Conservation (phyloP, 2,329 filamentous ascomycete species). For the Fusarium incarnatum region DNA sequence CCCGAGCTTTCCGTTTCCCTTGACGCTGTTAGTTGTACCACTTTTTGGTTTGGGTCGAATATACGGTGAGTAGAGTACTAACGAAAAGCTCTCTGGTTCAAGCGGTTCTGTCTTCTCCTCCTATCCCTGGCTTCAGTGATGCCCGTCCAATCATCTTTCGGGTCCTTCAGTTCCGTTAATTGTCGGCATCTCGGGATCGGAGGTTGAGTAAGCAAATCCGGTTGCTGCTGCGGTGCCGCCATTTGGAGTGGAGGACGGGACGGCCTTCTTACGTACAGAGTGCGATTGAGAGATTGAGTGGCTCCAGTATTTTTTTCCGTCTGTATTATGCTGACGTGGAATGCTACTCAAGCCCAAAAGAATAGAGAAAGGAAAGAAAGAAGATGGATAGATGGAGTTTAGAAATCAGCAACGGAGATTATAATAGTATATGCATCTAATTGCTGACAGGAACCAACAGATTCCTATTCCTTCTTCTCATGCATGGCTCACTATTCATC, state of each 20-base stretch:
- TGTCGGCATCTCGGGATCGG: slow-evolving; percentile 15
- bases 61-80: slow-evolving; percentile 8
- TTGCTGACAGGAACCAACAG: slow-evolving; percentile 3
- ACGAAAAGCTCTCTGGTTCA: slow-evolving; percentile 44
- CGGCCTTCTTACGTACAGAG: slow-evolving; percentile 25
- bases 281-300: not conserved
- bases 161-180: slow-evolving; percentile 26
- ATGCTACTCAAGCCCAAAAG: not conserved
- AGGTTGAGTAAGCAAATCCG: slow-evolving; percentile 8
- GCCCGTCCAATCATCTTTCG: slow-evolving; percentile 43
- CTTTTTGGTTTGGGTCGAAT: not conserved
- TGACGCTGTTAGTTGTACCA: slow-evolving; percentile 1
- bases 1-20: slow-evolving; percentile 36
- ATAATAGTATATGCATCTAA: not conserved
- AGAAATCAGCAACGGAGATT: not conserved
- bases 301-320: not conserved
- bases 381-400: not conserved
- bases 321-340: slow-evolving; percentile 9
- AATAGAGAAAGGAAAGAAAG: not conserved
- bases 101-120: slow-evolving; percentile 42
- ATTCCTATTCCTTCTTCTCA: not conserved
- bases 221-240: slow-evolving; percentile 6
- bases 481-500: not conserved
- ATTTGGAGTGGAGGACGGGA: slow-evolving; percentile 3
- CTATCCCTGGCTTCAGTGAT: slow-evolving; percentile 39